These are phyloP conservation scores for Coniophora puteana DNA, from an alignment of 1,284 basidiomycete species.

Conservation along the genomic window DNA sequence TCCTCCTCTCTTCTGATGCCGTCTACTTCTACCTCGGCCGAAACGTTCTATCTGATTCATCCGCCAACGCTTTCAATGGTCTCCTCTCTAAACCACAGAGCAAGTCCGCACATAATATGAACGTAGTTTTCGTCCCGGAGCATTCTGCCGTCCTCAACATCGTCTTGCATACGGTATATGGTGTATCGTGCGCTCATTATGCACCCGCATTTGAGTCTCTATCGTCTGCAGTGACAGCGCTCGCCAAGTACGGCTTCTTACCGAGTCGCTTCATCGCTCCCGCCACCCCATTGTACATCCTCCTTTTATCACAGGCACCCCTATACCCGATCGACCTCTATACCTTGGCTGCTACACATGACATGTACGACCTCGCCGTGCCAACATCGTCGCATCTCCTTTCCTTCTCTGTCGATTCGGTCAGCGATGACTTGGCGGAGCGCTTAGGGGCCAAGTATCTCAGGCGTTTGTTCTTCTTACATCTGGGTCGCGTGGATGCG, in stretches of 20 bases:
- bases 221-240: neutral
- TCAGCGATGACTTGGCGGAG: slow-evolving; percentile 7
- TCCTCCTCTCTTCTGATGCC: slow-evolving; percentile 32
- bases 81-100: slow-evolving; percentile 1
- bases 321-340: slow-evolving; percentile 8
- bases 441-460: slow-evolving; percentile 9
- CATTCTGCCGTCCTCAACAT: neutral
- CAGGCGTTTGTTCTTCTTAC: slow-evolving; percentile 3
- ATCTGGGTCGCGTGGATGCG: slow-evolving; percentile 2
- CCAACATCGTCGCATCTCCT: slow-evolving; percentile 10
- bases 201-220: neutral
- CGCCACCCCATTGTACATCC: neutral
- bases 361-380: slow-evolving; percentile 7
- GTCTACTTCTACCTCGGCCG: slow-evolving; percentile 45
- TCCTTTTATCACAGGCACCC: slow-evolving; percentile 5
- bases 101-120: too few relatives aligned
- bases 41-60: slow-evolving; percentile 16
- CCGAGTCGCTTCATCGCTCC: neutral
- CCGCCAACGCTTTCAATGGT: slow-evolving; percentile 22
- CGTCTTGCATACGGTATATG: neutral
- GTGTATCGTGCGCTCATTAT: neutral
- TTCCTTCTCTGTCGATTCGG: neutral
- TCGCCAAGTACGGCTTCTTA: neutral
- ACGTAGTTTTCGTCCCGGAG: neutral
- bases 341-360: slow-evolving; percentile 6